Conservation (phyloP, 306 rosid species). For the Spatholobus suberectus region DNA sequence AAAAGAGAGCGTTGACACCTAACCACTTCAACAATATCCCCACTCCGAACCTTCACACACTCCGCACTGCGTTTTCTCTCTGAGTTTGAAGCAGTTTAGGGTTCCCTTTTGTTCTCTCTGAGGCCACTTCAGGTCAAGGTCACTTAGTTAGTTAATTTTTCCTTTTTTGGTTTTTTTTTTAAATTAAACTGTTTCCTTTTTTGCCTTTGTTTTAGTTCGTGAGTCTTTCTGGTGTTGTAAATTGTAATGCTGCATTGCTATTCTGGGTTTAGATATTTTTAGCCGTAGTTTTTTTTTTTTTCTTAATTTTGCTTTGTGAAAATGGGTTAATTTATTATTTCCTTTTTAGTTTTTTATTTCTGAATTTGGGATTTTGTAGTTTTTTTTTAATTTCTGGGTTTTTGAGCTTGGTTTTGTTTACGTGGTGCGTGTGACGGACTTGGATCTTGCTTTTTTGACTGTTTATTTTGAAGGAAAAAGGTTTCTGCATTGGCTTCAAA, state of each 20-base stretch:
- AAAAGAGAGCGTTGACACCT: background rate
- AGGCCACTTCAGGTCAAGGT: background rate
- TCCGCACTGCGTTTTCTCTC: too few relatives aligned
- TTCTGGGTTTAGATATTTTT: background rate
- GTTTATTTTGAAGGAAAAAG: background rate
- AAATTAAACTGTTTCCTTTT: background rate
- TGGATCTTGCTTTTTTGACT: background rate
- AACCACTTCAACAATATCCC: background rate
- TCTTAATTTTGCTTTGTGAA: background rate
- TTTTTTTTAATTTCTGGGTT: background rate
- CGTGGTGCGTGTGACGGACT: background rate
- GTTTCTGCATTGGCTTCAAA: background rate
- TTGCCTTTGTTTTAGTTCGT: background rate
- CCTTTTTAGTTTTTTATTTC: background rate
- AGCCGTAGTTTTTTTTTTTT: background rate
- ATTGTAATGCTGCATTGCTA: conserved; percentile 22
- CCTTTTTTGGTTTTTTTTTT: background rate
- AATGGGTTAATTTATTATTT: background rate
- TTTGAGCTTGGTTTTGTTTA: background rate
- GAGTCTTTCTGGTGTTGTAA: background rate
- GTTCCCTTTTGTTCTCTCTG: background rate
- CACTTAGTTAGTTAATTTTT: background rate
- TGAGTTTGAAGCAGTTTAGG: background rate
- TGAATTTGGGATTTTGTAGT: background rate
- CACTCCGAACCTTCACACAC: background rate